Evolutionary conservation across 2,329 filamentous ascomycete species (phyloP), one percentile per base, ranked within the genome.

Genomic region (Aspergillus carbonarius): DNA sequence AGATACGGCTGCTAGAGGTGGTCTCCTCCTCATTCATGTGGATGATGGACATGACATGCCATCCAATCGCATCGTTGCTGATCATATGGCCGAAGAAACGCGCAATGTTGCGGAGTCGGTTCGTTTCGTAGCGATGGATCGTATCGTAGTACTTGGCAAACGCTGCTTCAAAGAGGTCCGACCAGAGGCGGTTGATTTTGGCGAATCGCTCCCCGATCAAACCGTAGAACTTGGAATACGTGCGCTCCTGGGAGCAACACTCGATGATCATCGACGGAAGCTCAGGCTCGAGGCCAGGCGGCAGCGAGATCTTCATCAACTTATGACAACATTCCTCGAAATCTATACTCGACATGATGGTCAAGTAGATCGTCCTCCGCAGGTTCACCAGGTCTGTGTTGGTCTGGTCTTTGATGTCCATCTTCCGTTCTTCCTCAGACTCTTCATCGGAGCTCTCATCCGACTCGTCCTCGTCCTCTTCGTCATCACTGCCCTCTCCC

Each of bases 321-420:
- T 98, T 99, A 81, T 99, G 95, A 60, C 92, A 93, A 60, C 91
- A 92, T 85, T 99, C 95, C 78, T 99, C 95, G 57, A 96, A 96
- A 59, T 96, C 92, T 66, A 95, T 91, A 69, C 91, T 95, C 39
- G 91, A 96, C 91, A 96, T 96, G 74, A 99, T 96, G 10, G 93
- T 99, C 62, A 99, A 83, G 75, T 99, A 99, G 67, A 98, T 99
- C 6, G 91, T 96, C 69, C 92, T 86, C 60, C 95, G 89, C 52
- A 99, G 81, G 71, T 96, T 96, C 72, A 98, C 92, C 13, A 99
- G 83, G 74, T 99, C 93, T 0, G 93, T 93, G 70, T 99, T 99
- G 63, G 90, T 96, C 78, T 96, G 92, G 70, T 99, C 95, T 77
- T 98, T 96, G 80, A 99, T 96, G 74, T 99, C 95, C 75, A 98